A percentile compares a stretch with the other conserved stretches of the same genome.
phyloP scores from a whole-genome alignment of 305 asterid species.

The Plantago lanceolata region DNA sequence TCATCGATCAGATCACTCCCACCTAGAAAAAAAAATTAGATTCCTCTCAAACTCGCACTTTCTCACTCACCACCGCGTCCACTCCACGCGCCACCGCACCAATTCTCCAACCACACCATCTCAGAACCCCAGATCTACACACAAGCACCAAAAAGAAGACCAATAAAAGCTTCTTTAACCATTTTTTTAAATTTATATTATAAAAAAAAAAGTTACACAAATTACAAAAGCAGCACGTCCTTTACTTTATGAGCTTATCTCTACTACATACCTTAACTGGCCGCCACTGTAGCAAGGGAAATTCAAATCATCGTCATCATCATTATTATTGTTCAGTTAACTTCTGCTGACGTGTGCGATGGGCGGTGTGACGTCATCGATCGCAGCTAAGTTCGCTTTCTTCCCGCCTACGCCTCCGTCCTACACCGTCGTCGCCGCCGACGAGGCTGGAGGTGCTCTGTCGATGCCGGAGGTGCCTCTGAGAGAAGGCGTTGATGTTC shows the following conservation, averaged over 20 bases:
- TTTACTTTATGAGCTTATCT: neutral
- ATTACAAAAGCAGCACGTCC: neutral
- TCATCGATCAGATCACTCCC: too few species aligned
- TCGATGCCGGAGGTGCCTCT: constrained; percentile 73
- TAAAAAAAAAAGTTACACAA: too few species aligned
- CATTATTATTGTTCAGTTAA: constrained; percentile 1
- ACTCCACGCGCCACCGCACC: too few species aligned
- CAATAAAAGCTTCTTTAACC: too few species aligned
- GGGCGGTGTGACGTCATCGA: constrained; percentile 98
- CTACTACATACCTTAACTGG: constrained; percentile 9
- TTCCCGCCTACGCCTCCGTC: constrained; percentile 95
- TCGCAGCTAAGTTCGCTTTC: constrained; percentile 96
- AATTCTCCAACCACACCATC: too few species aligned
- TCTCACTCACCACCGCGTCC: too few species aligned
- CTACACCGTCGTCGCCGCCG: constrained; percentile 67
- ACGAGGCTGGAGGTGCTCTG: constrained; percentile 48
- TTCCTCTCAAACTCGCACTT: too few species aligned
- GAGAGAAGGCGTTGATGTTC: constrained; percentile 70
- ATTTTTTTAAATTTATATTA: too few species aligned
- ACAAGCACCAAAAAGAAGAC: too few species aligned
- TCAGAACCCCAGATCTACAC: too few species aligned
- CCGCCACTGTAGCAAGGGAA: constrained; percentile 25
- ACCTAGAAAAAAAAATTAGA: too few species aligned
- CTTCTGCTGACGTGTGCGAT: constrained; percentile 25
- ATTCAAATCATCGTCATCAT: too few species aligned